These are phyloP conservation scores for Tricholomella constricta DNA, from an alignment of 768 basidiomycete species.

Conservation along the genomic window DNA sequence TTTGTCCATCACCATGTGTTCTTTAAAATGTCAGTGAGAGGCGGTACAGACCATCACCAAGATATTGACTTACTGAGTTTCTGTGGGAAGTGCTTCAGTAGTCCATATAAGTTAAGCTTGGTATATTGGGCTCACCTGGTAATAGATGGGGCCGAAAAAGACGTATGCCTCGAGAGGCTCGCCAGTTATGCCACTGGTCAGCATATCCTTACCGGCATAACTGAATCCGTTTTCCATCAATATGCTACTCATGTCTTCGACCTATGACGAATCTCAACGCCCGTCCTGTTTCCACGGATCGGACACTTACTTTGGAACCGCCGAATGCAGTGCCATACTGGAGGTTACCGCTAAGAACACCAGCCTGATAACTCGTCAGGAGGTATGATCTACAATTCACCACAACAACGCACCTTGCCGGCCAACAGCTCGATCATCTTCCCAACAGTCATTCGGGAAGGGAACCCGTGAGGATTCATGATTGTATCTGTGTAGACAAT, in stretches of 20 bases:
- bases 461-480: constrained; percentile 99
- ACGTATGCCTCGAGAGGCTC: constrained; percentile 96
- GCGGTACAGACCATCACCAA: constrained; percentile 2
- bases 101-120: constrained; percentile 1
- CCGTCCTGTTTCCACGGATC: neutral
- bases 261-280: constrained; percentile 42
- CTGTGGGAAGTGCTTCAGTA: constrained; percentile 39
- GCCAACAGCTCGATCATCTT: constrained; percentile 99
- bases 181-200: constrained; percentile 97
- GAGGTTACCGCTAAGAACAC: constrained; percentile 84
- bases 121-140: constrained; percentile 62
- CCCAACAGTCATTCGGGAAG: constrained; percentile 98
- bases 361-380: constrained; percentile 56
- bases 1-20: constrained; percentile 99
- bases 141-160: constrained; percentile 98
- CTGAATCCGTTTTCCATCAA: constrained; percentile 94
- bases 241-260: constrained; percentile 98
- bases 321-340: constrained; percentile 98
- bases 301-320: constrained; percentile 78
- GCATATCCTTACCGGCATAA: constrained; percentile 98
- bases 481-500: constrained; percentile 72
- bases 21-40: constrained; percentile 36
- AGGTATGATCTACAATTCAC: neutral
- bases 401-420: constrained; percentile 69
- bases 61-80: constrained; percentile 78